Conservation (phyloP, 805 yeast species). For the Saccharomycopsis amapae region DNA sequence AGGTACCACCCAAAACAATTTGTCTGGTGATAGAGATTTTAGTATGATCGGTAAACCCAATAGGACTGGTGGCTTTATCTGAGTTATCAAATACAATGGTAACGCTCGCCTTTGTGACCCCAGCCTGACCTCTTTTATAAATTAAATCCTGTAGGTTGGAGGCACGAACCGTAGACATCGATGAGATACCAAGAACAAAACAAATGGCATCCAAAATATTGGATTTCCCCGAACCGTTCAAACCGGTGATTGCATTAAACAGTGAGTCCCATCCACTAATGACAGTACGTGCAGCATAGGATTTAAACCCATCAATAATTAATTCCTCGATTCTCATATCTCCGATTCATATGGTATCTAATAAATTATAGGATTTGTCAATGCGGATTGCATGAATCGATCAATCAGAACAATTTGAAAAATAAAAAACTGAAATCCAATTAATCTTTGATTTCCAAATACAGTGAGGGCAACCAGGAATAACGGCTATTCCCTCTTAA, state of each 20-base stretch:
- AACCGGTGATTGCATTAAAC: conserved; percentile 95
- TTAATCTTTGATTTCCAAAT: no score
- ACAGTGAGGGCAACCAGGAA: no score
- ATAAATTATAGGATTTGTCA: no score
- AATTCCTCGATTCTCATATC: conserved; percentile 90
- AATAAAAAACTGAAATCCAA: no score
- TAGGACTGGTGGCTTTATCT: conserved; percentile 72
- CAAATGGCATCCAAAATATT: conserved; percentile 95
- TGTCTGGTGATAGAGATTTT: conserved; percentile 90
- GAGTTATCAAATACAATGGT: conserved; percentile 90
- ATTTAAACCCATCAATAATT: conserved; percentile 94
- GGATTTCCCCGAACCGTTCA: conserved; percentile 96
- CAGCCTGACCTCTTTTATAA: conserved; percentile 96
- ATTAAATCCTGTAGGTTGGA: conserved; percentile 88
- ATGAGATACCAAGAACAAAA: conserved; percentile 93
- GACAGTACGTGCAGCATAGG: conserved; percentile 94
- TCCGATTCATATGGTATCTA: no score
- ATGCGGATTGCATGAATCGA: no score
- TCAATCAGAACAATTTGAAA: no score
- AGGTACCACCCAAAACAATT: conserved; percentile 81
- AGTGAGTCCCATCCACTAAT: conserved; percentile 93
- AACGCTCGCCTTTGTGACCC: conserved; percentile 93
- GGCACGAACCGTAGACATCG: conserved; percentile 94
- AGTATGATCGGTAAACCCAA: conserved; percentile 71
- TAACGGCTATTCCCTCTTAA: no score